phyloP scores from a whole-genome alignment of 805 yeast species.

The Candida rishiriensis region DNA sequence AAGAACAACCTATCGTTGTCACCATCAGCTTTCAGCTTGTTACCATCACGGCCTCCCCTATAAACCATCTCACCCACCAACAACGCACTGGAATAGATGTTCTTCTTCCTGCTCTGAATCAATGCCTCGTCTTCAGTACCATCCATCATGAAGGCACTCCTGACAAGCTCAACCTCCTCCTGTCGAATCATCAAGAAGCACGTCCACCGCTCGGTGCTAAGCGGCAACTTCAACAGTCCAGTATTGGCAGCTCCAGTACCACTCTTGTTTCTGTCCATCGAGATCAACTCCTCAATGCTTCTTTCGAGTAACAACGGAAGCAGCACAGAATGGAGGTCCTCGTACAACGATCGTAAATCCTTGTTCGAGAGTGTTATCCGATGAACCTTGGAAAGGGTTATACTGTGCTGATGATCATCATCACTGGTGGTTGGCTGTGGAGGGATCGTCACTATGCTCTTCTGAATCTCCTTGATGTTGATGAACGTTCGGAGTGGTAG shows the following conservation, averaged over 20 bases:
- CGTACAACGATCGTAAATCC: slow-evolving; percentile 19
- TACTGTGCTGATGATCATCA: slow-evolving; percentile 1
- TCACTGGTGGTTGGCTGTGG: slow-evolving; percentile 7
- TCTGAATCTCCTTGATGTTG: slow-evolving; percentile 20
- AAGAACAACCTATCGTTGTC: slow-evolving; percentile 10
- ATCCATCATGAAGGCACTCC: slow-evolving; percentile 2
- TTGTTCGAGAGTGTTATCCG: slow-evolving; percentile 22
- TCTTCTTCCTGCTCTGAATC: neutral
- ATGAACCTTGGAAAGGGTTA: slow-evolving; percentile 14
- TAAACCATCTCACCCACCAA: neutral
- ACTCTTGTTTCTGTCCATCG: slow-evolving; percentile 4
- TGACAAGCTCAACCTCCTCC: slow-evolving; percentile 16
- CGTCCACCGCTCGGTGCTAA: slow-evolving; percentile 23
- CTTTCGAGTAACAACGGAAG: slow-evolving; percentile 18
- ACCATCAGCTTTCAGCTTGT: neutral
- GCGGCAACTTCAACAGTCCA: slow-evolving; percentile 14
- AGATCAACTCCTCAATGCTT: slow-evolving; percentile 15
- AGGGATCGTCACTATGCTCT: slow-evolving; percentile 6
- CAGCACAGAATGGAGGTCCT: slow-evolving; percentile 15
- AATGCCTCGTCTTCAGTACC: neutral
- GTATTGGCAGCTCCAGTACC: neutral
- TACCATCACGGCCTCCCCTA: neutral
- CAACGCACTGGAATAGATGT: neutral
- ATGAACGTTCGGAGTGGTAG: slow-evolving; percentile 25
- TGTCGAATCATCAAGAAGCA: slow-evolving; percentile 19